Evolutionary conservation across 2,329 filamentous ascomycete genomes (phyloP).

Genomic region (Metarhizium sp.): DNA sequence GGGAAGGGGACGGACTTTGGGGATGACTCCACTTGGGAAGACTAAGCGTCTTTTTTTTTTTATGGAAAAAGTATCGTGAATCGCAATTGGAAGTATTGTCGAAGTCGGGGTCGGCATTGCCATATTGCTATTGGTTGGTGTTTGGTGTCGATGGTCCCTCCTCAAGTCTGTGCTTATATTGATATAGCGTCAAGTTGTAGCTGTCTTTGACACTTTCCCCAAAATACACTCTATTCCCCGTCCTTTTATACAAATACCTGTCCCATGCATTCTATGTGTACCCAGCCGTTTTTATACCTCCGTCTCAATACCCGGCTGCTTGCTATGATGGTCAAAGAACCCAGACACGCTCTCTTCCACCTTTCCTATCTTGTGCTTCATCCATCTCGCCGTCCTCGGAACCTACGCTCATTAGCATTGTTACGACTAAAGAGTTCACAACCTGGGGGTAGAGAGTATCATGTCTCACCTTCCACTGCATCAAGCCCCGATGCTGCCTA

Average conservation of each 20-base stretch:
- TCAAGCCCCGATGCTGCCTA: slow-evolving; percentile 56
- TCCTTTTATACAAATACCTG: not conserved
- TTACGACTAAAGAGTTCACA: not conserved
- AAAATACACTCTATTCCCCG: not conserved
- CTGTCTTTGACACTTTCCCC: not conserved
- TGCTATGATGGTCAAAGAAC: slow-evolving; percentile 50
- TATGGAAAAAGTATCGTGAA: not conserved
- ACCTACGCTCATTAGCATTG: slow-evolving; percentile 13
- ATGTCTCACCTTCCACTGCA: slow-evolving; percentile 54
- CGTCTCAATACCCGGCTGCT: slow-evolving; percentile 54
- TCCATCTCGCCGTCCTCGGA: slow-evolving; percentile 38
- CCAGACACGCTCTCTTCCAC: slow-evolving; percentile 49
- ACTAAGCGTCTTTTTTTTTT: not conserved
- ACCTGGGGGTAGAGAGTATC: not conserved
- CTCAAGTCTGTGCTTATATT: not conserved
- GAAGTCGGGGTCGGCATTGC: not conserved
- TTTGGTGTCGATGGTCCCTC: not conserved
- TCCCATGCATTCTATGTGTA: not conserved
- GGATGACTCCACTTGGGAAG: not conserved
- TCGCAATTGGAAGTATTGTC: not conserved
- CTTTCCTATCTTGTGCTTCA: slow-evolving; percentile 43
- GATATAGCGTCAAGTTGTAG: not conserved
- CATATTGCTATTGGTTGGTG: not conserved
- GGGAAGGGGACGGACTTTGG: slow-evolving; percentile 7
- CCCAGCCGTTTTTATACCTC: slow-evolving; percentile 44